These are phyloP conservation scores for Cyclotella baltica DNA, from an alignment of 108 stramenopile genomes.

Conservation along the genomic window DNA sequence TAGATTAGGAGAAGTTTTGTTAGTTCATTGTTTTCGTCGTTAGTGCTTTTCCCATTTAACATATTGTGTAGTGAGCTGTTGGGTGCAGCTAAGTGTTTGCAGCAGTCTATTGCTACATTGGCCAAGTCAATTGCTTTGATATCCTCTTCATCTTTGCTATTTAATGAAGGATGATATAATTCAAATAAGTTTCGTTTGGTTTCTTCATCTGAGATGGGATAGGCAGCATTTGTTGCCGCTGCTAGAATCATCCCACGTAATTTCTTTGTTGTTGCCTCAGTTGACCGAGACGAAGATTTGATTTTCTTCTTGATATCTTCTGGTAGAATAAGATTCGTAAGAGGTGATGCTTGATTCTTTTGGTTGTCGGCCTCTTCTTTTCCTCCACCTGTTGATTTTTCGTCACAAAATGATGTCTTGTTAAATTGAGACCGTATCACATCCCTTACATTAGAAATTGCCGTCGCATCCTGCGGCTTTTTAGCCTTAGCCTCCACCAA, in stretches of 20 bases:
- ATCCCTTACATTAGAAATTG: constrained; percentile 1
- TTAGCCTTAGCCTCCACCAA: not conserved
- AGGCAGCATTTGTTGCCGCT: constrained; percentile 54
- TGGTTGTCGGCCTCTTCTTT: not conserved
- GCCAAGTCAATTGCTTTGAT: constrained; percentile 52
- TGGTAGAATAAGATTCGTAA: constrained; percentile 30
- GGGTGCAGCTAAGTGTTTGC: constrained; percentile 44
- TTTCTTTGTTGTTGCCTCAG: constrained; percentile 34
- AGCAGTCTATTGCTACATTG: constrained; percentile 50
- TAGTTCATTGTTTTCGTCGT: constrained; percentile 31
- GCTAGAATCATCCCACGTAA: constrained; percentile 76
- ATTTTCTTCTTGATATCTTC: constrained; percentile 10
- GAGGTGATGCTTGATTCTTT: constrained; percentile 4
- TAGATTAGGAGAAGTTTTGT: constrained; percentile 67
- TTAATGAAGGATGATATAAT: constrained; percentile 61
- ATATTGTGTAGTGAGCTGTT: constrained; percentile 24
- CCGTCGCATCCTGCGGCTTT: not conserved
- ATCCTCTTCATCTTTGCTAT: constrained; percentile 40
- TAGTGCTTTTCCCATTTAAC: constrained; percentile 9
- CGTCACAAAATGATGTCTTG: constrained; percentile 13
- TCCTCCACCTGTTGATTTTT: not conserved
- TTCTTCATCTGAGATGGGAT: constrained; percentile 17
- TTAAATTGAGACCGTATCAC: constrained; percentile 26
- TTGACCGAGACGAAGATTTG: constrained; percentile 25
- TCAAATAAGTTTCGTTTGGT: constrained; percentile 44